Base-by-base conservation (phyloP, 2,329 filamentous ascomycete genomes). In the Nemania sp. region DNA sequence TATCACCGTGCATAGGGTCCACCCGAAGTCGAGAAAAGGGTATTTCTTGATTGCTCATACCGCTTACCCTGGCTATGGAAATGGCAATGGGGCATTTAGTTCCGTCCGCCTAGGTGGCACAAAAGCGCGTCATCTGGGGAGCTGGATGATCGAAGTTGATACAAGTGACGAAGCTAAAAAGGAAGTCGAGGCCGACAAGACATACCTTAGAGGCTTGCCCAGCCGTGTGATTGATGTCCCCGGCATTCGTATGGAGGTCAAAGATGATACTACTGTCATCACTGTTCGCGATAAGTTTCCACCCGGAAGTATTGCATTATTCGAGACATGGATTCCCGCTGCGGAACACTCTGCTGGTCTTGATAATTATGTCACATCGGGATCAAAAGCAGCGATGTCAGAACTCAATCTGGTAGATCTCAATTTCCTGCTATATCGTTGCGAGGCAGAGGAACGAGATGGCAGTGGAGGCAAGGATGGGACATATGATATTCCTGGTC, bases 21-120 rank as follows among this genome's bases (percentile, higher is more conserved):
- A 99, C 72, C 95, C 94, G 0, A 88, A 91, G 72, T 96, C 91
- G 1, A 86, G 95, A 60, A 96, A 95, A 74, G 95, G 95, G 0
- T 94, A 97, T 75, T 97, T 98, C 76, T 80, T 98, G 48, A 93
- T 99, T 68, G 94, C 96, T 0, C 95, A 98, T 70, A 98, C 95
- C 3, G 95, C 96, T 0, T 99, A 94, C 77, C 92, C 93, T 1
- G 93, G 92, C 1, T 94, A 93, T 69, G 90, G 92, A 20, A 90
- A 91, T 66, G 90, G 90, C 1, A 93, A 95, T 68, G 91, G 90
- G 17, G 85, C 87, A 3, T 88, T 98, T 71, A 88, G 84, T 50
- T 87, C 94, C 1, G 91, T 96, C 10, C 86, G 89, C 67, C 84
- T 99, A 43, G 85, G 84, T 15, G 93, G 94, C 9, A 97, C 94